Evolutionary conservation across 192 early-diverging fungal genomes (phyloP), one percentile per base, ranked within the genome.

Genomic region (Linderina pennispora): DNA sequence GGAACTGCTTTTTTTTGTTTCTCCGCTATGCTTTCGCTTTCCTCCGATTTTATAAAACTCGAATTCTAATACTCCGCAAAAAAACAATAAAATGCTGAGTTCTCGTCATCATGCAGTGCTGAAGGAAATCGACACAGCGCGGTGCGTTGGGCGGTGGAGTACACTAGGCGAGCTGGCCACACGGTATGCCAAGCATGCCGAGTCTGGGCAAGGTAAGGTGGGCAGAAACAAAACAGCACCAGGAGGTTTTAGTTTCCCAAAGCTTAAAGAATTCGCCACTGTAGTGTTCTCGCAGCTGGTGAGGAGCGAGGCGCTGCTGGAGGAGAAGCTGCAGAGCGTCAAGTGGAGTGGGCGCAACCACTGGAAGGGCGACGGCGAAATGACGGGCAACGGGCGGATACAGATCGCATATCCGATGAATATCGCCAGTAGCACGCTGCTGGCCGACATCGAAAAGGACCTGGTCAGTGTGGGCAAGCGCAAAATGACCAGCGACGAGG

Each of bases 51-150:
- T n/a, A n/a, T n/a, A n/a, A n/a, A n/a, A n/a, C n/a, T n/a, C n/a
- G n/a, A n/a, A n/a, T n/a, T n/a, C n/a, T n/a, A n/a, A n/a, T n/a
- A n/a, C n/a, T n/a, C n/a, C n/a, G n/a, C n/a, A n/a, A n/a, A n/a
- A n/a, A n/a, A n/a, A n/a, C n/a, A n/a, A n/a, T n/a, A n/a, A 31
- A 62, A 64, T 65, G 62, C 41, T 55, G 4, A 44, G 56, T 22
- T 65, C 68, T 23, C 57, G 63, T 28, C 45, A 65, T 45, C 70
- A 66, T 50, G 36, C 64, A 39, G 43, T 50, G 31, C 43, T 61
- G 19, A 65, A 58, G 31, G 70, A 74, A 50, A 74, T 74, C 23
- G 70, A 74, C 59, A 65, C 70, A 10, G 70, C 64, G 8, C 63
- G 70, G 2, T 74, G 70, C 32, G 58, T 74, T 31, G 70, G 70